phyloP scores from a whole-genome alignment of 225 moss, liverwort and hornwort genomes.

The Climacium dendroides region DNA sequence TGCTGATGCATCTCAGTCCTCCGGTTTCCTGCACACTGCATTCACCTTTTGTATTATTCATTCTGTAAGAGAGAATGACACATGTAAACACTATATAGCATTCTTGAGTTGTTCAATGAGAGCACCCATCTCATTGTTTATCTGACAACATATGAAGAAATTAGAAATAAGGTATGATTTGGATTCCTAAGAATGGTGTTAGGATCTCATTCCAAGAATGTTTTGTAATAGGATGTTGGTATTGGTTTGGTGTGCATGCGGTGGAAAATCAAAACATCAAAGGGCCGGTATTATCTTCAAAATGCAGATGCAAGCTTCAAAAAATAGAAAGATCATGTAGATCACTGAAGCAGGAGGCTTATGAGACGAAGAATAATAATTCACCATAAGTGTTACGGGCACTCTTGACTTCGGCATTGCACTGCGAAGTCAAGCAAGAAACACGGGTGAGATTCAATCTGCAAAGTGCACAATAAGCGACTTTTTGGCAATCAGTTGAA shows the following conservation, averaged over 20 bases:
- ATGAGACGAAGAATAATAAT: not conserved
- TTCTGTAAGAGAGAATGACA: not conserved
- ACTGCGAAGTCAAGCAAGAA: not conserved
- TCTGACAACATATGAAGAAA: not conserved
- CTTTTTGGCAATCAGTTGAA: not conserved
- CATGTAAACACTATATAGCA: not conserved
- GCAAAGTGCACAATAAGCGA: not conserved
- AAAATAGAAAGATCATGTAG: not conserved
- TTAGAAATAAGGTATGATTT: not conserved
- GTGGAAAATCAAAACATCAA: not conserved
- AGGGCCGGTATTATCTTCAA: not conserved
- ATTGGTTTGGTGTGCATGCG: not conserved
- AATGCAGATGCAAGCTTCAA: not conserved
- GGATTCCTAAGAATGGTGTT: not conserved
- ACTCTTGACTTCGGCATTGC: conserved; percentile 19
- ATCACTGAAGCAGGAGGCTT: not conserved
- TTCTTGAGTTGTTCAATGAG: not conserved
- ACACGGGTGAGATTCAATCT: not conserved
- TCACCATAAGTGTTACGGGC: conserved; percentile 8
- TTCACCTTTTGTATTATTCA: not conserved
- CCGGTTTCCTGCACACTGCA: conserved; percentile 62
- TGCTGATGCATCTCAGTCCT: conserved; percentile 47
- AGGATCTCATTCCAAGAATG: not conserved
- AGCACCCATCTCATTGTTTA: not conserved
- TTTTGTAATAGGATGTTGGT: not conserved